Base-by-base conservation (phyloP, 495 filamentous ascomycete genomes). In the Cercophora sp. region DNA sequence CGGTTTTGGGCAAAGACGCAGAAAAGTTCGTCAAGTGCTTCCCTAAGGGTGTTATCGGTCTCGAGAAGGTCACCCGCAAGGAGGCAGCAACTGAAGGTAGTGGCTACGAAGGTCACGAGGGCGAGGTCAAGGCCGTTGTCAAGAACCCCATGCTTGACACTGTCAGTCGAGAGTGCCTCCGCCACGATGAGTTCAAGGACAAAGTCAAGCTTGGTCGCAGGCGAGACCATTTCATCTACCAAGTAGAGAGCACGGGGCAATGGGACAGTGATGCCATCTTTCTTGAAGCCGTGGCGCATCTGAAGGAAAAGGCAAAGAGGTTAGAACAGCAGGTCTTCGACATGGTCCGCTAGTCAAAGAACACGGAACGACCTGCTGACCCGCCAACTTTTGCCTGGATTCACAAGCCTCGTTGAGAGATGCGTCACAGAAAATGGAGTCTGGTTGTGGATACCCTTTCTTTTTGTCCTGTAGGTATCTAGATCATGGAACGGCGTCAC, bases 201-300 rank as follows among this genome's bases (percentile, higher is more conserved):
- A 97, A 94, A 77, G 94, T 99, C 47, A 91, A 89, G 75, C 78
- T 99, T 10, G 94, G 94, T 36, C 79, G 94, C 24, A 71, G 88
- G 34, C 73, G 87, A 54, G 94, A 99, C 71, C 94, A 99, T 70
- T 99, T 99, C 65, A 96, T 99, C 70, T 99, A 90, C 78, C 84
- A 80, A 49, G 76, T 99, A 5, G 94, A 99, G 78, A 96, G 91
- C 72, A 85, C 89, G 8, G 94, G 94, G 8, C 93, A 97, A 70
- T 92, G 87, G 67, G 82, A 89, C 22, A 93, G 89, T 63, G 91
- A 96, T 59, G 80, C 86, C 65, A 75, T 97, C 46, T 96, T 97
- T 78, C 64, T 97, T 36, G 89, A 96, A 70, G 81, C 87, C 5
- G 84, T 97, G 19, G 85, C 83, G 67, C 76, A 89, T 44, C 71